Conservation (phyloP, 495 filamentous ascomycete species). For the Neurospora sp. region DNA sequence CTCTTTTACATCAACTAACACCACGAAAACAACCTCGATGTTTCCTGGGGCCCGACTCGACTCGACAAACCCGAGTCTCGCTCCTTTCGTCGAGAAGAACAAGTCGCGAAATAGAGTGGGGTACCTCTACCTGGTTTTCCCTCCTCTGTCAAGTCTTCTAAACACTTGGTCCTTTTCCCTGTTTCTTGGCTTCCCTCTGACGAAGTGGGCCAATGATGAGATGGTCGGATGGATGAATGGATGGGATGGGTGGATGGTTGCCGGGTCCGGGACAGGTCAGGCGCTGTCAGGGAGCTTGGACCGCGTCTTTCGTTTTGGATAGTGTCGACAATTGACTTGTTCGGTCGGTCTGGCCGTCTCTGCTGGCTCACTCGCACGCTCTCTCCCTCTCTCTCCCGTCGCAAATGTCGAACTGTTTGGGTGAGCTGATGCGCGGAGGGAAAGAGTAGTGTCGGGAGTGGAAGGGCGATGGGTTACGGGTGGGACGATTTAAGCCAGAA, state of each 20-base stretch:
- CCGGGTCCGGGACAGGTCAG: not conserved
- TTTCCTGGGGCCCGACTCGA: not conserved
- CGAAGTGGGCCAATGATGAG: not conserved
- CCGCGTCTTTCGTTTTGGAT: not conserved
- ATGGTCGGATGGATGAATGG: not conserved
- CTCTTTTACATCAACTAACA: not conserved
- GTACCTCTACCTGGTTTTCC: not conserved
- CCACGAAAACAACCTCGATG: not conserved
- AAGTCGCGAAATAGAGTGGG: not conserved
- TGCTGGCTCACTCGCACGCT: not conserved
- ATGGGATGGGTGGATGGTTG: not conserved
- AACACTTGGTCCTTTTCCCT: not conserved
- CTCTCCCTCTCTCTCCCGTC: not conserved
- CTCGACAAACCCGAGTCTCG: not conserved
- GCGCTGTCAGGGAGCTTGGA: not conserved
- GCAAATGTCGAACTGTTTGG: not conserved
- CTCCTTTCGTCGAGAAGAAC: not conserved
- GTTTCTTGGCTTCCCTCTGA: not conserved
- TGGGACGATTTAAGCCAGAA: conserved; percentile 20
- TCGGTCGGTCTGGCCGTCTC: not conserved
- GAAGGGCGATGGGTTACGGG: conserved; percentile 13
- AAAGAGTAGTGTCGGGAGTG: not conserved
- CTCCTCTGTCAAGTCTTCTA: not conserved
- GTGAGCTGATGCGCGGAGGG: not conserved
- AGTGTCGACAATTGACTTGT: not conserved